Evolutionary conservation across 257 asterid species (phyloP), one percentile per base, ranked within the genome.

Genomic region (Dorcoceras hygrometricum): DNA sequence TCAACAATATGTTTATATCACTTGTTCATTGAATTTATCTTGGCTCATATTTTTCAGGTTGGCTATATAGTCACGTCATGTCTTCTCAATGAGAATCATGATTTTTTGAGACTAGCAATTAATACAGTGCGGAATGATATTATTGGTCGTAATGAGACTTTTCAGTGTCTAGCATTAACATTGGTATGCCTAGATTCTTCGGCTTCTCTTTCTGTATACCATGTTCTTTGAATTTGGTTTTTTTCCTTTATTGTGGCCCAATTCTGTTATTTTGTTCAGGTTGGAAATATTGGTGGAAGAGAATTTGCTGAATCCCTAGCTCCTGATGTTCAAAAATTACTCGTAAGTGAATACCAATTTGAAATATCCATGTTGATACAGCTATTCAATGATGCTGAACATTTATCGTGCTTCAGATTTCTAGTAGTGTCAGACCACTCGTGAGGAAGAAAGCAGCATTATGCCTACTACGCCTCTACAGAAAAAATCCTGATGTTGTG

Each of bases 391-490:
- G 69, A 68, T 71, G 66, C 75, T 80, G 63, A 78, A 48, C 28
- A 23, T 73, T 74, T 65, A 43, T 66, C 23, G 76, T 79, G 64
- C 64, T 80, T 71, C 83, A 95, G 99, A 69, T 95, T 73, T 91
- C 99, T 59, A 95, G 98, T 80, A 91, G 98, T 82, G 86, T 90
- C 80, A 81, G 99, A 67, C 99, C 99, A 8, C 96, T 95, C 69
- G 99, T 95, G 79, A 84, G 99, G 83, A 95, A 95, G 89, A 95
- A 95, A 76, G 99, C 99, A 63, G 99, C 98, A 28, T 68, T 95
- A 18, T 95, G 99, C 80, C 96, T 95, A 78, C 81, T 95, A 63
- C 97, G 99, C 67, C 96, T 95, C 65, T 95, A 71, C 61, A 81
- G 99, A 68, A 91, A 95, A 80, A 95, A 95, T 78, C 96, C 98